A percentile compares a stretch with the other conserved stretches of the same genome.
Conservation (phyloP, 371 early-diverging fungal genomes). For the Mortierella sp. region DNA sequence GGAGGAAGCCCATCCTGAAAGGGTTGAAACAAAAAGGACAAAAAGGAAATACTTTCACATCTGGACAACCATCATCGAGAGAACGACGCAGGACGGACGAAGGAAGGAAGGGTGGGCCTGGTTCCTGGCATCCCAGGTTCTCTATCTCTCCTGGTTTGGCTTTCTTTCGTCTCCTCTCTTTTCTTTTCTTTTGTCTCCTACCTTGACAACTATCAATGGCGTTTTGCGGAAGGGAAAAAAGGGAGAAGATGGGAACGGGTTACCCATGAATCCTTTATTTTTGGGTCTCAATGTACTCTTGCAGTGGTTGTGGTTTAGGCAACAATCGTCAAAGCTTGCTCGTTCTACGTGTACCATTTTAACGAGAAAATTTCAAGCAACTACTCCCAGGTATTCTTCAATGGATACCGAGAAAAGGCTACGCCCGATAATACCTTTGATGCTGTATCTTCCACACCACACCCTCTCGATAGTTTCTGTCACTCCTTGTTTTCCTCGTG, state of each 20-base stretch:
- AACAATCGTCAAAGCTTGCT: no score
- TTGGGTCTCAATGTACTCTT: not conserved
- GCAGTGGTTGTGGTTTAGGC: not conserved
- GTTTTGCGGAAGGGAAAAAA: not conserved
- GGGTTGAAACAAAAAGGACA: slow-evolving; percentile 1
- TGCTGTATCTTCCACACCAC: not conserved
- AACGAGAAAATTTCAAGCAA: no score
- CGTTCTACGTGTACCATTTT: no score
- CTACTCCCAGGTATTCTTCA: no score
- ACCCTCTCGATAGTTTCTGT: not conserved
- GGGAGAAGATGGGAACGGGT: not conserved
- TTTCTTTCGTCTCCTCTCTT: not conserved
- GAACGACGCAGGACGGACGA: not conserved
- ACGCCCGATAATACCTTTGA: not conserved
- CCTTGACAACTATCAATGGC: not conserved
- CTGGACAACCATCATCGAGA: slow-evolving; percentile 12
- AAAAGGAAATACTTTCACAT: slow-evolving; percentile 37
- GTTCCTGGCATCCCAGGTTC: not conserved
- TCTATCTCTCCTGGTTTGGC: not conserved
- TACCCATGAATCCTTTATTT: not conserved
- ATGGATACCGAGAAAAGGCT: not conserved
- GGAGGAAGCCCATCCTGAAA: not conserved
- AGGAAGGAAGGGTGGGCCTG: not conserved
- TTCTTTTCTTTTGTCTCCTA: not conserved
- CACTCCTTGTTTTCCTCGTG: not conserved